Percentiles rank a stretch among this genome's conserved stretches.
These are phyloP conservation scores for Mycena kentingensis DNA, from an alignment of 768 basidiomycete species.

Conservation along the genomic window DNA sequence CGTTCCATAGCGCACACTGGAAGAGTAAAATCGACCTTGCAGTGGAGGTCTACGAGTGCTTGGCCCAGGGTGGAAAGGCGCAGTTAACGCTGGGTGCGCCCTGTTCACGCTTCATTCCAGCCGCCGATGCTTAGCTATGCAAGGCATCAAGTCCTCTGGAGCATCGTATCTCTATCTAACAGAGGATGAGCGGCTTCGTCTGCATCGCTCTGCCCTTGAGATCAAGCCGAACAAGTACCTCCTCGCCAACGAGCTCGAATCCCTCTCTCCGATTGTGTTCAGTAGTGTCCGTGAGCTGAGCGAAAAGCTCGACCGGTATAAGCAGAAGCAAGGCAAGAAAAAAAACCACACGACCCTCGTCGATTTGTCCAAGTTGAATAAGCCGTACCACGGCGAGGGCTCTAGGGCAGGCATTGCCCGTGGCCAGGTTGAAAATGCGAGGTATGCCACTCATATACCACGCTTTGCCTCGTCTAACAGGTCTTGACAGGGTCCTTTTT, in stretches of 20 bases:
- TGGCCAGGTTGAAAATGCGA: slow-evolving; percentile 14
- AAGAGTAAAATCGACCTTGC: not conserved
- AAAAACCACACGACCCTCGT: too few species aligned
- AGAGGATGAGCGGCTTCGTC: not conserved
- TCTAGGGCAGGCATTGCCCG: not conserved
- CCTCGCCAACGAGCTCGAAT: slow-evolving; percentile 3
- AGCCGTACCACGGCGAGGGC: not conserved
- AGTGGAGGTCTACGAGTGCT: not conserved
- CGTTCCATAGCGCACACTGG: not conserved
- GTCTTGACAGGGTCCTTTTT: slow-evolving; percentile 9
- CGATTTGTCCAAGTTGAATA: slow-evolving; percentile 15
- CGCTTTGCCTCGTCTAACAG: not conserved
- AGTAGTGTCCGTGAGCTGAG: not conserved
- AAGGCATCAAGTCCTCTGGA: slow-evolving; percentile 15
- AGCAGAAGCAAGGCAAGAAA: not conserved
- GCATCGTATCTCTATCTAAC: slow-evolving; percentile 12
- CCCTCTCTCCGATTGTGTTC: slow-evolving; percentile 19
- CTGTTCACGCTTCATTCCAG: too few species aligned
- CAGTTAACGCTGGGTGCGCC: slow-evolving; percentile 12
- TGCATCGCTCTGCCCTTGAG: not conserved
- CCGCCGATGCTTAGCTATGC: not conserved
- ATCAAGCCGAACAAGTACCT: not conserved
- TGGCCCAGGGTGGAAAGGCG: not conserved
- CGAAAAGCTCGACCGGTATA: slow-evolving; percentile 7
- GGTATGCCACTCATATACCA: not conserved